These are phyloP conservation scores for Candida jianshihensis DNA, from an alignment of 805 yeast species.

Conservation along the genomic window DNA sequence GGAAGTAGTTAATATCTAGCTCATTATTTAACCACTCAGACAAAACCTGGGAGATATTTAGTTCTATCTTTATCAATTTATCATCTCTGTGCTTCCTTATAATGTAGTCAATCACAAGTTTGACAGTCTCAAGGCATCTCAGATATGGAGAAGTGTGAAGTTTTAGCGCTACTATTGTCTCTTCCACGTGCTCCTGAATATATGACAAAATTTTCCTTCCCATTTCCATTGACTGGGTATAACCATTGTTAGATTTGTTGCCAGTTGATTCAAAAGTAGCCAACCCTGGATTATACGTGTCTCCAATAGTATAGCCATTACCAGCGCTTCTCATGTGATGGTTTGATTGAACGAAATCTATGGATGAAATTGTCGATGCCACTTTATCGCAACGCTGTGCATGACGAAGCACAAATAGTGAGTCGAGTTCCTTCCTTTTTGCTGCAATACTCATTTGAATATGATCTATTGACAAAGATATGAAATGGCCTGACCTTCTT, in stretches of 20 bases:
- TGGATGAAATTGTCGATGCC: slow-evolving; percentile 20
- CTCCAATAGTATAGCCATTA: slow-evolving; percentile 9
- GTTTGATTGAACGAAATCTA: slow-evolving; percentile 12
- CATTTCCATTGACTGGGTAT: slow-evolving; percentile 19
- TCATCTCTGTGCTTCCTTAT: slow-evolving; percentile 12
- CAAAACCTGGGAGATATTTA: slow-evolving; percentile 34
- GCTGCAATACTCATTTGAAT: too few species aligned
- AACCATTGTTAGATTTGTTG: slow-evolving; percentile 23
- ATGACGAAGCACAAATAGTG: slow-evolving; percentile 22
- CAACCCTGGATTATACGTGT: slow-evolving; percentile 20
- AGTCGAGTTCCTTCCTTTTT: slow-evolving; percentile 11
- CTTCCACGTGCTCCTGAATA: slow-evolving; percentile 12
- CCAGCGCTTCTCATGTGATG: not conserved
- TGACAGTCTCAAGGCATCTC: slow-evolving; percentile 35
- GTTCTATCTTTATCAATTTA: slow-evolving; percentile 13
- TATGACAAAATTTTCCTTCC: slow-evolving; percentile 18
- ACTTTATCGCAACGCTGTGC: slow-evolving; percentile 23
- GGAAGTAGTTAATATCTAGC: slow-evolving; percentile 31
- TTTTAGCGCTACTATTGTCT: slow-evolving; percentile 10
- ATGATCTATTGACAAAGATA: too few species aligned
- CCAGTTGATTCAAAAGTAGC: slow-evolving; percentile 21
- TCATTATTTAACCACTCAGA: slow-evolving; percentile 39
- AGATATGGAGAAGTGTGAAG: slow-evolving; percentile 38
- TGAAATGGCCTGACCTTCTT: too few species aligned
- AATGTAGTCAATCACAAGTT: slow-evolving; percentile 17